phyloP scores from a whole-genome alignment of 148 eudicot species.

The Vaccinium myrtillus region DNA sequence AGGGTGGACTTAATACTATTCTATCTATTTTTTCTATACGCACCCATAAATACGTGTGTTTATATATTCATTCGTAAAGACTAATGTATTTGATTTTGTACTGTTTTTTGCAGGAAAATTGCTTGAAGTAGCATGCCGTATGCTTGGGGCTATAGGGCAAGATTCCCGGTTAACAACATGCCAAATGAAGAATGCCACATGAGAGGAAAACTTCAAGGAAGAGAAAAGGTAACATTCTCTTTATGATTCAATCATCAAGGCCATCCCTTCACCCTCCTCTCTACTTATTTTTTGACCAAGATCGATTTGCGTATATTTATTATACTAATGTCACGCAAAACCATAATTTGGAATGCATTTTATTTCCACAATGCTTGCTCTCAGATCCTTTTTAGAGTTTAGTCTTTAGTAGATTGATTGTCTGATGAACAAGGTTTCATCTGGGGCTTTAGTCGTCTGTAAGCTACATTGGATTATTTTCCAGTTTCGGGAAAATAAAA shows the following conservation, averaged over 20 bases:
- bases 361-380: not conserved
- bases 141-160: slow-evolving; percentile 31
- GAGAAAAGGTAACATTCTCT: slow-evolving; percentile 9
- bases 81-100: not conserved
- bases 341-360: not conserved
- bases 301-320: not conserved
- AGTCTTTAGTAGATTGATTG: not conserved
- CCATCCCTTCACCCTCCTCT: not conserved
- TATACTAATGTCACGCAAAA: not conserved
- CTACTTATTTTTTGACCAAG: not conserved
- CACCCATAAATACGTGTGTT: not conserved
- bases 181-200: slow-evolving; percentile 17
- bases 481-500: not conserved
- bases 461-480: not conserved
- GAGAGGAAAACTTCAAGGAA: slow-evolving; percentile 7
- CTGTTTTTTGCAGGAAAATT: slow-evolving; percentile 24
- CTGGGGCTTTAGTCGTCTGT: not conserved
- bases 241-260: not conserved
- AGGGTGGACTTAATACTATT: slow-evolving; percentile 9
- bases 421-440: not conserved
- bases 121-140: slow-evolving; percentile 30
- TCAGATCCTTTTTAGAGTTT: not conserved
- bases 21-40: not conserved
- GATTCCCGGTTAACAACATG: slow-evolving; percentile 23
- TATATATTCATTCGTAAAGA: not conserved